Base-by-base conservation (phyloP, 2,329 filamentous ascomycete genomes). In the Rhynchosporium secalis region DNA sequence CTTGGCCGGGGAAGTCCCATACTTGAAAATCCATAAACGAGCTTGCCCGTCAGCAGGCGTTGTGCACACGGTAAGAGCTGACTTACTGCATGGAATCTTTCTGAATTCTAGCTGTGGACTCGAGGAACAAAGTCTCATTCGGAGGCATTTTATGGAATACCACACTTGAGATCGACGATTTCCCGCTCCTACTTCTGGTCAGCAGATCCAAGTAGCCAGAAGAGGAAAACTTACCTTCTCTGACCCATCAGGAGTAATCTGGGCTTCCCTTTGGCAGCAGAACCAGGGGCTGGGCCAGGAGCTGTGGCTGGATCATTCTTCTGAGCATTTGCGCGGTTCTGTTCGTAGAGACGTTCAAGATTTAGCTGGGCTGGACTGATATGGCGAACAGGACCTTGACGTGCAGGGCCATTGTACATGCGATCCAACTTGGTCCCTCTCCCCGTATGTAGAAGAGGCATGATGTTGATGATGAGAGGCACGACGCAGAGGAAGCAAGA, bases 21-120 rank as follows among this genome's bases (percentile, higher is more conserved):
- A 97, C 91, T 77, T 98, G 94, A 70, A 98, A 97, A 74, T 98
- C 94, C 92, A 98, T 97, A 75, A 99, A 98, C 3, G 95, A 98
- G 70, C 92, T 97, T 48, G n/a, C 29, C 31, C 38, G 41, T 69
- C 41, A 70, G 65, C 40, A 15, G 49, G 38, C n/a, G 52, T 6
- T 36, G 5, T 51, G 29, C 61, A 15, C 33, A 20, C 15, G 20
- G 47, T 41, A 26, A 5, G 41, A 3, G 28, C 15, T 36, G 4
- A 80, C 91, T 78, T 76, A 97, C 93, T 95, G 91, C 82, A 98
- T 93, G 3, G 90, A 91, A 70, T 97, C 92, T 74, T 96, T 96
- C 73, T 96, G 92, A 66, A 98, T 96, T 38, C 91, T 85, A 9
- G 92, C 93, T 3, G 95, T 99, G 0, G 95, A 96, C 76, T 98